These are phyloP conservation scores for Trichosporon sp. DNA, from an alignment of 1,284 basidiomycete genomes.

Conservation along the genomic window DNA sequence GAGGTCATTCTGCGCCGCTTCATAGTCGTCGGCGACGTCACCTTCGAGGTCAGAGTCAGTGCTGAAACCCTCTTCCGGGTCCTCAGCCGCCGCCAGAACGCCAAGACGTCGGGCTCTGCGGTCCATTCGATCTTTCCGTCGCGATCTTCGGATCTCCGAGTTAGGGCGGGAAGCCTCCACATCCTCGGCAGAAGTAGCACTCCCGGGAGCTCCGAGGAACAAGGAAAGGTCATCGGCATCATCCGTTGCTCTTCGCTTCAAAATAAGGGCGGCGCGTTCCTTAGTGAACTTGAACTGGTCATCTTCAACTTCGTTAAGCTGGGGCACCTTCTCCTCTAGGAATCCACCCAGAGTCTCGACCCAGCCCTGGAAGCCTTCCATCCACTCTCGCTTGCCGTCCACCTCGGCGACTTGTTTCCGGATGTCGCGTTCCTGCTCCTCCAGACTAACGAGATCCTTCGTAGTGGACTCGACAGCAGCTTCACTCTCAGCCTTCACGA, in stretches of 20 bases:
- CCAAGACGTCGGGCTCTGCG: conserved; percentile 61
- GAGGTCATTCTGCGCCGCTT: conserved; percentile 66
- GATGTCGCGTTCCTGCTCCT: conserved; percentile 75
- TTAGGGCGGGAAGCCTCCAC: conserved; percentile 48
- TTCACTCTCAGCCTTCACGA: conserved; percentile 45
- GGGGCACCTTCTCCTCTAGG: conserved; percentile 88
- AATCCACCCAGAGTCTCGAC: conserved; percentile 84
- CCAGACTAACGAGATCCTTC: conserved; percentile 70
- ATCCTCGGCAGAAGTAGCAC: conserved; percentile 54
- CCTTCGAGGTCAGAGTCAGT: conserved; percentile 74
- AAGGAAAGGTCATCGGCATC: conserved; percentile 78
- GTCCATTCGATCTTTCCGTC: conserved; percentile 61
- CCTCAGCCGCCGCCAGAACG: neutral
- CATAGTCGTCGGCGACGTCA: conserved; percentile 71
- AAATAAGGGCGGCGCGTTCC: conserved; percentile 73
- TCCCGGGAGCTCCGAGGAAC: conserved; percentile 65
- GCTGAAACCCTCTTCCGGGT: conserved; percentile 74
- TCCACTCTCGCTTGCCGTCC: conserved; percentile 84
- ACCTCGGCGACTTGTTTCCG: conserved; percentile 75
- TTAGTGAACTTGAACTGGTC: conserved; percentile 73
- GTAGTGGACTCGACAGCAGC: conserved; percentile 53
- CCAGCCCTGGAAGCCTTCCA: conserved; percentile 79
- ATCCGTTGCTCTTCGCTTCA: conserved; percentile 68
- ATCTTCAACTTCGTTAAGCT: conserved; percentile 80
- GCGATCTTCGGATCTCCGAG: conserved; percentile 61